Evolutionary conservation across 805 yeast genomes (phyloP), one percentile per base, ranked within the genome.

Genomic region (Candida quercuum): DNA sequence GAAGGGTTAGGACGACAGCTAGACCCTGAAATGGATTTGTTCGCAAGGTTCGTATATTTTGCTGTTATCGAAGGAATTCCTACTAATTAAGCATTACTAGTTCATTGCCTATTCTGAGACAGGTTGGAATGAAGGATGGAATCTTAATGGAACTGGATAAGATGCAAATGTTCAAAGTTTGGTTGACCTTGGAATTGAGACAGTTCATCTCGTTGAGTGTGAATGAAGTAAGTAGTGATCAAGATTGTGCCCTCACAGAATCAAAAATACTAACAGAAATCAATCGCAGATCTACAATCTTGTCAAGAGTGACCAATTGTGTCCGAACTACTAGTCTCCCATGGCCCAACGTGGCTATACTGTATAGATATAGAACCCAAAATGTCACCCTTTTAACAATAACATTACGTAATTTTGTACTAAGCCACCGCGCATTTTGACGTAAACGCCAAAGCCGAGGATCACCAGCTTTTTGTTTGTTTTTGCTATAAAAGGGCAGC

Each of bases 1-100:
- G 99, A 93, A 60, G 99, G 99, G 10, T 84, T 93, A 37, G 98
- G 99, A 16, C 72, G 98, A 55, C 95, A 84, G 60, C 68, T 93
- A 38, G 95, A 93, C 60, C 97, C 98, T 2, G 79, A 87, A 30
- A 69, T 93, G 52, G 99, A 93, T 63, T 72, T 93, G 35, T 91
- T 93, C 72, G 95, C 95, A 73, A 85, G 95, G 93, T 85, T 78
- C 72, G 93, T 84, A 81, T 80, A 50, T 41, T 65, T 56, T 54
- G 49, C 54, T 29, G 39, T 61, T 12, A 18, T 64, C 29, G 49
- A 63, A 40, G 69, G 69, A 17, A 49, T 58, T 19, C 60, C 62
- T 24, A 50, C 47, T 33, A 25, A 51, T 48, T 50, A 45, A 49
- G 51, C 36, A n/a, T 14, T 23, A 10, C 13, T 17, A 52, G 57